Evolutionary conservation across 2,329 filamentous ascomycete genomes (phyloP).

Genomic region (Aspergillus hortae): DNA sequence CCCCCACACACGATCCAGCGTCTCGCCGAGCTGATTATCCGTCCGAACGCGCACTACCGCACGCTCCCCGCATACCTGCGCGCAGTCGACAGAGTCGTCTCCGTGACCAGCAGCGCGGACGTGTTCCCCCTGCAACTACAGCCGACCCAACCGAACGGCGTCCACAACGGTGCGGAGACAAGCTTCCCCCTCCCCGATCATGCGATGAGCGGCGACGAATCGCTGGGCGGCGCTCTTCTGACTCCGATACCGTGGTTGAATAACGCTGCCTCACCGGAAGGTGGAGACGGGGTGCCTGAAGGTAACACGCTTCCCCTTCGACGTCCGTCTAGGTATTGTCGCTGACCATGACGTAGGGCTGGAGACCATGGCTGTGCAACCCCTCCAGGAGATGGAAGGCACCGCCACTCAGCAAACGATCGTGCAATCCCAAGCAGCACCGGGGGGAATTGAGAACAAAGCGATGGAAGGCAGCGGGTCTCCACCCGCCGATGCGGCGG

Average conservation of each 20-base stretch:
- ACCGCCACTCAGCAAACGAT: not conserved
- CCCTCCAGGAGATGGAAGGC: not conserved
- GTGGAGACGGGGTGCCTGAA: slow-evolving; percentile 17
- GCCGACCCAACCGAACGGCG: slow-evolving; percentile 53
- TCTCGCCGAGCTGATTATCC: slow-evolving; percentile 77
- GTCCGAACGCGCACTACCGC: slow-evolving; percentile 74
- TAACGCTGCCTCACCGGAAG: slow-evolving; percentile 28
- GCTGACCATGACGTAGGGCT: not conserved
- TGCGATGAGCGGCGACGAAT: slow-evolving; percentile 75
- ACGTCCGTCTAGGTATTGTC: not conserved
- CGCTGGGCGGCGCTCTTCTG: slow-evolving; percentile 80
- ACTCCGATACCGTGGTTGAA: slow-evolving; percentile 91
- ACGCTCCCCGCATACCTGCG: slow-evolving; percentile 81
- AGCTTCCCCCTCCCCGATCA: slow-evolving; percentile 33
- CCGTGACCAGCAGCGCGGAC: slow-evolving; percentile 77
- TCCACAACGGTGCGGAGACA: slow-evolving; percentile 35
- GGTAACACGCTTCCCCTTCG: slow-evolving; percentile 15
- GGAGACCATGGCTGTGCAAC: not conserved
- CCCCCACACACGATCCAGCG: slow-evolving; percentile 93
- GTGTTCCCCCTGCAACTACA: slow-evolving; percentile 68
- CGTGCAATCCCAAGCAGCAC: not conserved
- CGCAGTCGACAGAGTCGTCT: slow-evolving; percentile 84
- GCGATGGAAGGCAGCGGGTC: slow-evolving; percentile 16
- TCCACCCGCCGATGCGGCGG: slow-evolving; percentile 51
- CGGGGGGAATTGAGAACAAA: slow-evolving; percentile 17